Base-by-base conservation (phyloP, 176 grass and related monocot species). In the Eleusine coracana region DNA sequence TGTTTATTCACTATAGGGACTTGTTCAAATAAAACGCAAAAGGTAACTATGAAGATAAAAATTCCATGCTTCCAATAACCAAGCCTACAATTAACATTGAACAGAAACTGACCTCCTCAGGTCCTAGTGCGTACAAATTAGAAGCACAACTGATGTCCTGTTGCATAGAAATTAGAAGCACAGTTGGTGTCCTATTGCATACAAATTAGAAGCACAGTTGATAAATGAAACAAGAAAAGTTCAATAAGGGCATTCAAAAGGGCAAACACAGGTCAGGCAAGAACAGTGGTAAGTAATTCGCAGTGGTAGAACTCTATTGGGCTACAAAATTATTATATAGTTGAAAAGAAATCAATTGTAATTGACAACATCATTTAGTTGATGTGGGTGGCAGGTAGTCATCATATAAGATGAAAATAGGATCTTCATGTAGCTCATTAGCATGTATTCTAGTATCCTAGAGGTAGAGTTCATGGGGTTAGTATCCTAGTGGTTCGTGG, bases 111-210 rank as follows among this genome's bases (percentile, higher is more conserved):
- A 59, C 56, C 21, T 56, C 54, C 54, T 59, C 56, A 59, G 56
- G 56, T 59, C 62, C 9, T 58, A 54, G 51, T 51, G 21, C 61
- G 61, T 84, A 68, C 20, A 87, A 44, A 48, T 66, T 66, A 77
- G 34, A 70, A 34, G 31, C 31, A 34, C 31, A 34, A 34, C 2
- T 34, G 31, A 34, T 34, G 31, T 34, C 31, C 31, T 34, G 2
- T 34, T 34, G 31, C 31, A 34, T 34, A 34, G 31, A 34, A 34
- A 34, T 34, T 34, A 34, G 31, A 34, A 34, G 31, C 31, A 34
- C 31, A 34, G 31, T 34, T 34, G 31, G 31, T 34, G 31, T 34
- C 31, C 31, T 34, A 34, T 34, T 34, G 31, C 31, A 34, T 34
- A 34, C 31, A 34, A 34, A 34, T 34, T 34, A 34, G 31, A 34